These are phyloP conservation scores for Ostreobium quekettii DNA, from an alignment of 139 green algal genomes.

Conservation along the genomic window DNA sequence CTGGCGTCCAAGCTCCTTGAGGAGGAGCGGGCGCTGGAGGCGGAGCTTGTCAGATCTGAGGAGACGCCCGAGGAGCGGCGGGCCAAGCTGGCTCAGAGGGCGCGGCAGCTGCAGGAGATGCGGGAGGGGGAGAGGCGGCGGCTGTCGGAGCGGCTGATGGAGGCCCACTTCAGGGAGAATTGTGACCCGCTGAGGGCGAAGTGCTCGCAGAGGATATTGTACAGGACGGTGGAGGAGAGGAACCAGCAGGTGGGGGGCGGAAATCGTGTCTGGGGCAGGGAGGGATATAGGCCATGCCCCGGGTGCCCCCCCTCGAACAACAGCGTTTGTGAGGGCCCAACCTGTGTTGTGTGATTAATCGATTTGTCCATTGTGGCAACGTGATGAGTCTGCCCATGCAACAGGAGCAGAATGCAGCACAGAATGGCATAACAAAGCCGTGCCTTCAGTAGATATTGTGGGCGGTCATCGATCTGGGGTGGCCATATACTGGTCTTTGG, in stretches of 20 bases:
- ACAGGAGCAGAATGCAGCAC: too few species aligned
- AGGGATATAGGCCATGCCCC: too few species aligned
- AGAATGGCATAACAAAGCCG: too few species aligned
- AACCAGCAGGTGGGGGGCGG: slow-evolving; percentile 39
- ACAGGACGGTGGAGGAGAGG: slow-evolving; percentile 41
- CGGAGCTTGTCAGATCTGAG: slow-evolving; percentile 45
- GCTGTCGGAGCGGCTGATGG: slow-evolving; percentile 26
- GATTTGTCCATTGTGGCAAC: too few species aligned
- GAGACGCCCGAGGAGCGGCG: slow-evolving; percentile 46
- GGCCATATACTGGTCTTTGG: too few species aligned
- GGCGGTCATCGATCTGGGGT: too few species aligned
- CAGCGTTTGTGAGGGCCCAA: too few species aligned
- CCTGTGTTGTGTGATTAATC: too few species aligned
- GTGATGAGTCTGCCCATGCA: too few species aligned
- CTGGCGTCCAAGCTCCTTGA: slow-evolving; percentile 49
- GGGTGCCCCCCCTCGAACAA: too few species aligned
- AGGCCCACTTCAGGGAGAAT: slow-evolving; percentile 43
- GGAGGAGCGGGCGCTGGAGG: slow-evolving; percentile 76
- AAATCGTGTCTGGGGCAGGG: too few species aligned
- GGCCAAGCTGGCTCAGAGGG: slow-evolving; percentile 34
- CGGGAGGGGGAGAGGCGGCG: slow-evolving; percentile 40
- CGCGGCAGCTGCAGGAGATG: slow-evolving; percentile 26
- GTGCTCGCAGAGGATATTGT: slow-evolving; percentile 38
- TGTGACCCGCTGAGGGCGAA: slow-evolving; percentile 42
- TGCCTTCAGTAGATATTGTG: too few species aligned